Percentiles rank a stretch among this genome's conserved stretches.
Conservation (phyloP, 306 rosid genomes). For the Prunus campanulata region DNA sequence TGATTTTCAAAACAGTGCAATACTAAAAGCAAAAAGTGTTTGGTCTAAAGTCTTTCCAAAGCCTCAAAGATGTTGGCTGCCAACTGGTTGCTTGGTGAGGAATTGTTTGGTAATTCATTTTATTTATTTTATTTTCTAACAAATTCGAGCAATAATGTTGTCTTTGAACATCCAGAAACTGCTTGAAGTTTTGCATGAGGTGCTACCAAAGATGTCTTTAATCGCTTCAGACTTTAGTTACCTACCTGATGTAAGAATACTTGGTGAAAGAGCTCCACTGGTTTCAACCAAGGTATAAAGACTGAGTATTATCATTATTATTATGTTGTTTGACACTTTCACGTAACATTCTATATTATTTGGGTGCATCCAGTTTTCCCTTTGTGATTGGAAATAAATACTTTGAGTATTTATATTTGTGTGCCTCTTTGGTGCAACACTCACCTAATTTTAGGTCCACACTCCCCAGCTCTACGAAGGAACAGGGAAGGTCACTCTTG, state of each 20-base stretch:
- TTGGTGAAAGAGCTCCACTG: constrained; percentile 94
- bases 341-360: background rate
- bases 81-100: constrained; percentile 94
- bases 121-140: background rate
- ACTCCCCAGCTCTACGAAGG: background rate
- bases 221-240: constrained; percentile 93
- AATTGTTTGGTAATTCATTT: constrained; percentile 15
- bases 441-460: background rate
- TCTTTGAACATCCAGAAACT: constrained; percentile 58
- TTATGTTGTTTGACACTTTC: background rate
- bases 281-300: constrained; percentile 85
- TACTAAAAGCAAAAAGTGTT: constrained; percentile 49
- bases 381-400: background rate
- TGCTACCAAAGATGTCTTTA: constrained; percentile 94
- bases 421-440: background rate
- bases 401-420: background rate
- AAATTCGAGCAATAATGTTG: constrained; percentile 21
- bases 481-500: background rate
- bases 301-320: background rate
- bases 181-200: constrained; percentile 74
- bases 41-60: constrained; percentile 86
- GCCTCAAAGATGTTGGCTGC: constrained; percentile 91
- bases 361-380: background rate
- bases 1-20: constrained; percentile 34
- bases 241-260: constrained; percentile 80